phyloP scores from a whole-genome alignment of 495 filamentous ascomycete species.

The Penicillium turbatum region DNA sequence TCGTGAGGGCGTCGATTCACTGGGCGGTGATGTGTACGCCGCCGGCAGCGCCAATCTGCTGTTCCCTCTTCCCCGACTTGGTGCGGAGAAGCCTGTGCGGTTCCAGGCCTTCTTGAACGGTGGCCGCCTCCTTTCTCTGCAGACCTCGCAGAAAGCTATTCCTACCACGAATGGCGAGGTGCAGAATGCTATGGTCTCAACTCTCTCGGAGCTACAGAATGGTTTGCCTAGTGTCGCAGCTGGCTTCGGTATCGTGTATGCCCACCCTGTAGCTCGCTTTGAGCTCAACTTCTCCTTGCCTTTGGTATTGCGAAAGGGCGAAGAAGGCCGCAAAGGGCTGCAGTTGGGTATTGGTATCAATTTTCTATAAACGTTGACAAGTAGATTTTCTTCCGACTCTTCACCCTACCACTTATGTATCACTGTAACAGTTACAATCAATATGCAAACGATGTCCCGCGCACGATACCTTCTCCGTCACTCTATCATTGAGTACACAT shows the following conservation, averaged over 20 bases:
- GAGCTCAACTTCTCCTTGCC: slow-evolving; percentile 94
- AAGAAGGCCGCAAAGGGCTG: slow-evolving; percentile 85
- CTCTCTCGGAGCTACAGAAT: slow-evolving; percentile 60
- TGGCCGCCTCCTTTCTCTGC: slow-evolving; percentile 75
- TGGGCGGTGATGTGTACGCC: slow-evolving; percentile 88
- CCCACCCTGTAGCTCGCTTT: slow-evolving; percentile 84
- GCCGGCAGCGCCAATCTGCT: slow-evolving; percentile 81
- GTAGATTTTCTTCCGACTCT: neutral
- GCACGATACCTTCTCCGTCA: neutral
- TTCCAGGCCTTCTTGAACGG: slow-evolving; percentile 89
- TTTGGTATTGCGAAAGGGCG: slow-evolving; percentile 70
- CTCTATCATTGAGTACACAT: no score
- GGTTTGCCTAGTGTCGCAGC: slow-evolving; percentile 82
- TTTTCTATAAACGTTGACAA: slow-evolving; percentile 58
- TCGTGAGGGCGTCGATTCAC: slow-evolving; percentile 74
- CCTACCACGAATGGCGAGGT: slow-evolving; percentile 54
- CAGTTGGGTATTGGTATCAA: slow-evolving; percentile 91
- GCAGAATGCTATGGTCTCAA: slow-evolving; percentile 45
- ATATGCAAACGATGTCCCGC: neutral
- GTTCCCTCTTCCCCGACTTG: slow-evolving; percentile 74
- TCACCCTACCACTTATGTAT: neutral
- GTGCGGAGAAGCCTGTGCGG: slow-evolving; percentile 75
- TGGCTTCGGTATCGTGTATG: slow-evolving; percentile 88
- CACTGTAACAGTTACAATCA: neutral
- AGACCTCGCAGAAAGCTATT: slow-evolving; percentile 47